Evolutionary conservation across 768 basidiomycete species (phyloP), one percentile per base, ranked within the genome.

Genomic region (Podaxis pistillaris): DNA sequence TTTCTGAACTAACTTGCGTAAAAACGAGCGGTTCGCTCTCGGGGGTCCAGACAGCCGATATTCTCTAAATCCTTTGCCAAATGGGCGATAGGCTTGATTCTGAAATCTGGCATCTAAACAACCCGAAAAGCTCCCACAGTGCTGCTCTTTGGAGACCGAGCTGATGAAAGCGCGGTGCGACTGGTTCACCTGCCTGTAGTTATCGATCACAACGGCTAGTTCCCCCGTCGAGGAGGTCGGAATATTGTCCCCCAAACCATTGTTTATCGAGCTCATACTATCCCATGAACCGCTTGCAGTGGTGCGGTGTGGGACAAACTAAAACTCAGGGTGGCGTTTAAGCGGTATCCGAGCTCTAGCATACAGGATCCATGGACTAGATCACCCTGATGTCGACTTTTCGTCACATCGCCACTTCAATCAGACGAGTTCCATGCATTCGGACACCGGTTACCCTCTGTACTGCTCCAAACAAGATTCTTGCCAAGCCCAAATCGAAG

Each of bases 291-390:
- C 49, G 33, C 49, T 53, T 40, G 37, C 38, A 53, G 24, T 44
- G 53, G 33, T 62, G 51, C 38, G 11, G 7, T 50, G 58, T 60
- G 37, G 50, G 47, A 60, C 22, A 38, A 52, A 24, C 59, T 2
- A 28, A 52, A 15, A 13, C 49, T 51, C 51, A 40, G 46, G 47
- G 69, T 71, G 72, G 72, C 63, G 72, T 70, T 73, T 73, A 57
- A 68, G 70, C 70, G 72, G 72, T 56, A 58, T 41, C 61, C 28
- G 56, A 58, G 4, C 53, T n/a, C 12, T 22, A 13, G 12, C 44
- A 22, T n/a, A 24, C n/a, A 55, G n/a, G 54, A 22, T 38, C n/a
- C 54, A 22, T 22, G n/a, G 33, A 56, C 19, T 56, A 38, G 54
- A n/a, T 30, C 28, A 19, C 36, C n/a, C 52, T 19, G 19, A 33